Conservation (phyloP, 2,329 filamentous ascomycete species). For the Fusarium algeriense region DNA sequence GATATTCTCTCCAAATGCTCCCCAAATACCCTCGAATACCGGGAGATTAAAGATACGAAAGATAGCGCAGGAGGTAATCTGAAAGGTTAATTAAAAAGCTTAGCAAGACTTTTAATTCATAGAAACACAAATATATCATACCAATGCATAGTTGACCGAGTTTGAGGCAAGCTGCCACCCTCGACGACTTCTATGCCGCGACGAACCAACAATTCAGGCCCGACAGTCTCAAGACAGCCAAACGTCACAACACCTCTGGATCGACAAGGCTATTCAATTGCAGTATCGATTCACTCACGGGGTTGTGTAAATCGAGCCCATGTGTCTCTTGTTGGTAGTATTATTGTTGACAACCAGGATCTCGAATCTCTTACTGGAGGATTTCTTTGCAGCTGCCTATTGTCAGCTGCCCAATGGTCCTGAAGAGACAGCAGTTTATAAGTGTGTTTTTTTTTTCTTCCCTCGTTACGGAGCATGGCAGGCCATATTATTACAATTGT, state of each 20-base stretch:
- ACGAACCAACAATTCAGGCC: neutral
- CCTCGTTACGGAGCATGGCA: neutral
- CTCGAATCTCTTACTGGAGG: conserved; percentile 13
- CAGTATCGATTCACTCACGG: neutral
- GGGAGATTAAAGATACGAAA: too few species aligned
- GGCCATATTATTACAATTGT: neutral
- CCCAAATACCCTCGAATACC: neutral
- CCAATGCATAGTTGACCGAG: neutral
- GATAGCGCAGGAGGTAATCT: neutral
- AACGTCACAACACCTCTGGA: neutral
- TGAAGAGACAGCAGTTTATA: neutral
- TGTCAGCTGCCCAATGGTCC: neutral
- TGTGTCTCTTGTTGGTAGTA: conserved; percentile 26
- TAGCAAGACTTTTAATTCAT: neutral
- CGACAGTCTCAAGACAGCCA: neutral
- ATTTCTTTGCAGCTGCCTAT: neutral
- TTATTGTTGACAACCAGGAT: conserved; percentile 13
- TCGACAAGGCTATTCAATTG: neutral
- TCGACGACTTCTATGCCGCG: neutral
- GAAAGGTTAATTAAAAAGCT: neutral
- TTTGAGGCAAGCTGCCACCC: neutral
- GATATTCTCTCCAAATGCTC: neutral
- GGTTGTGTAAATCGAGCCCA: neutral
- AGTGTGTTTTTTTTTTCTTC: neutral
- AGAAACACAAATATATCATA: neutral